Evolutionary conservation across 139 green algal genomes (phyloP), one percentile per base, ranked within the genome.

Genomic region (Mesostigma viride): DNA sequence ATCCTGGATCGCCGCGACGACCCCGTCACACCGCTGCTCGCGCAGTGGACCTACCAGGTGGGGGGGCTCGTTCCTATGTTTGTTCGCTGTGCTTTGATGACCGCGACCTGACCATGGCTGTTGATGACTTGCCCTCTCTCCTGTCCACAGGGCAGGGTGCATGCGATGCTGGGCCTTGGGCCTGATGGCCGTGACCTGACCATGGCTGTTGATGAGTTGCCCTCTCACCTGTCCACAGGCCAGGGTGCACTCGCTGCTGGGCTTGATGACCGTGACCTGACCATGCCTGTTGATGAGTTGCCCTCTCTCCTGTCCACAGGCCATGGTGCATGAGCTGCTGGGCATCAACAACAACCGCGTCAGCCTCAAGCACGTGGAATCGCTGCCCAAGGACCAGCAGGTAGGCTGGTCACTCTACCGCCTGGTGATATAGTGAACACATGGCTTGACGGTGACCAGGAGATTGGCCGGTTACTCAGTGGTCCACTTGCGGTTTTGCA

Each of bases 271-370:
- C 40, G 40, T 51, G 40, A 51, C 11, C 8, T 51, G 40, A 51
- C 11, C 8, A 51, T 51, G n/a, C n/a, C n/a, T n/a, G n/a, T n/a
- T 51, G 40, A 8, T 24, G 40, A 14, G 11, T 51, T 24, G 14
- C 40, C 40, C 14, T 8, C 40, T 51, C 40, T 51, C 40, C 11
- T 64, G 47, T 63, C 11, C 53, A 47, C 59, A 84, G 68, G 78
- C 79, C 17, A 84, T 84, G 78, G 64, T 84, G 44, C 79, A 84
- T 47, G 79, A 84, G 57, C 69, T 84, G 30, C 56, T 84, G 24
- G 77, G 70, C 8, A 76, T 84, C 4, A n/a, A 72, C 14, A 67
- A 73, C 69, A 81, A 84, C 51, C 51, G 76, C 17, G 78, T 84
- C 57, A 57, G 77, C 28, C 35, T 83, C 51, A 65, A 47, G 28